Conservation (phyloP, 164 flowering plant genomes). For the Stephania japonica region DNA sequence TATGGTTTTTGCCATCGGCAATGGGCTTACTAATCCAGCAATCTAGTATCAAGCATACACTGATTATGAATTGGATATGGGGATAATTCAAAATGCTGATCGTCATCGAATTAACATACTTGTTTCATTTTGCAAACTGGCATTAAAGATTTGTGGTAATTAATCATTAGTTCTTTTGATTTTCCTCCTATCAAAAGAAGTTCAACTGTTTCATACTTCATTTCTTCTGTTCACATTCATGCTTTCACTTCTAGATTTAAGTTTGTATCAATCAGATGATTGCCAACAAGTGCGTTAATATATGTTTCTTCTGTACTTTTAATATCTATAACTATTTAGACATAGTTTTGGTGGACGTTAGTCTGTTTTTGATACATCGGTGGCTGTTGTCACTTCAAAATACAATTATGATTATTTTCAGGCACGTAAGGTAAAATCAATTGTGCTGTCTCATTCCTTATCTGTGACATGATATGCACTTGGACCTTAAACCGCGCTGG, state of each 20-base stretch:
- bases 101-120: background rate
- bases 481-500: slow-evolving; percentile 39
- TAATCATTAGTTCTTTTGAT: background rate
- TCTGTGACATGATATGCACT: slow-evolving; percentile 48
- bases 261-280: background rate
- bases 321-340: background rate
- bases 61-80: slow-evolving; percentile 7
- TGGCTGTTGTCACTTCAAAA: background rate
- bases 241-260: background rate
- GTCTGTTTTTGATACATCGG: background rate
- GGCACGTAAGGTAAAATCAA: slow-evolving; percentile 37
- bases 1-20: slow-evolving; percentile 3
- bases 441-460: slow-evolving; percentile 36
- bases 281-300: background rate
- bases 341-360: background rate
- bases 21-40: background rate
- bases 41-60: slow-evolving; percentile 9
- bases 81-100: background rate
- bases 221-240: background rate
- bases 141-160: slow-evolving; percentile 9
- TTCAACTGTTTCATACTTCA: background rate
- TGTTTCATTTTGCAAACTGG: background rate
- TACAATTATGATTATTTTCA: slow-evolving; percentile 17
- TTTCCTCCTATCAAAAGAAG: no score
- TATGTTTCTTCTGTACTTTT: background rate